Evolutionary conservation across 164 flowering plant species (phyloP), one percentile per base, ranked within the genome.

Genomic region (Annona cherimola): DNA sequence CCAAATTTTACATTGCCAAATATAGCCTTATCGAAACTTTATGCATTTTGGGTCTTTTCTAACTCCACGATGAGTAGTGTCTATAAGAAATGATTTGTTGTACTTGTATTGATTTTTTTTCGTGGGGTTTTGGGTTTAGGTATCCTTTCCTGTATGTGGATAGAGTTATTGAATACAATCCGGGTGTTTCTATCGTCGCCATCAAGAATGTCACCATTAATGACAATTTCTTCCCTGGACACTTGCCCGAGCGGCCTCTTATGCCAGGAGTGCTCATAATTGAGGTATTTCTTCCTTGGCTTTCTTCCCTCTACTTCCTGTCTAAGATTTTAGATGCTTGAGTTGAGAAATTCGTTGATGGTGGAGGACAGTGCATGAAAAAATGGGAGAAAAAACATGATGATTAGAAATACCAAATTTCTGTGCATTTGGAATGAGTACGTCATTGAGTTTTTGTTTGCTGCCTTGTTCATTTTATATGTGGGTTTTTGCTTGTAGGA

Each of bases 191-290:
- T 0, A 98, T 88, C 6, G 98, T 91, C 67, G 99, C 84, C 3
- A 95, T 95, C 44, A 95, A 95, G 86, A 93, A 95, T 80, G 99
- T 95, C 18, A 93, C 99, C 0, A 95, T 95, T 16, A 95, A 95
- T 79, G 99, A 95, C 69, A 89, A 90, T 80, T 95, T 95, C 78
- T 95, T 95, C 66, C 98, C 97, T 68, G 97, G 99, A 26, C 99
- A 95, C 77, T 95, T 95, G 73, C 99, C 99, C 0, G 98, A 91
- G 83, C 89, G 99, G 81, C 99, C 99, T 11, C 93, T 95, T 60
- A 93, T 95, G 99, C 99, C 99, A 68, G 99, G 99, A 45, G 99
- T 93, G 74, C 96, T 95, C 66, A 95, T 95, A 97, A 82, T 94
- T 78, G 99, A 94, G 99, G 99, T 94, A 45, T 66, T 6, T 61